Evolutionary conservation across 805 yeast genomes (phyloP).

Genomic region (Spathaspora arborariae): DNA sequence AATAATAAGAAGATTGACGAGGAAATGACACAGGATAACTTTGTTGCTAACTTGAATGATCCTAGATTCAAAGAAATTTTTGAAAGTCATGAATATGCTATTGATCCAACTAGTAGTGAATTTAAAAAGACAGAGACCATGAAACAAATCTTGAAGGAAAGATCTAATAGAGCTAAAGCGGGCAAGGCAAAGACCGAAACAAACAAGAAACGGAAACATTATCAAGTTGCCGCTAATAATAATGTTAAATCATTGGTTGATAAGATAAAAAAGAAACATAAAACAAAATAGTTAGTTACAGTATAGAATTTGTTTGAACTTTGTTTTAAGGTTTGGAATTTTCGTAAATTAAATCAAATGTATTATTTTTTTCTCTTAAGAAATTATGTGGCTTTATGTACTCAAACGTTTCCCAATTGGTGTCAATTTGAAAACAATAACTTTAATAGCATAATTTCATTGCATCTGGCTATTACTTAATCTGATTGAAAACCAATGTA

Average conservation of each 20-base stretch:
- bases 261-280: slow-evolving; percentile 45
- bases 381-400: background rate
- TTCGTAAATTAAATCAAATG: background rate
- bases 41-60: slow-evolving; percentile 73
- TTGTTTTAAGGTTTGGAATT: background rate
- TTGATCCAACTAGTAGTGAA: slow-evolving; percentile 91
- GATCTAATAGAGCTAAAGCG: slow-evolving; percentile 46
- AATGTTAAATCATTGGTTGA: slow-evolving; percentile 38
- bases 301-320: background rate
- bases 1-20: slow-evolving; percentile 51
- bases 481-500: background rate
- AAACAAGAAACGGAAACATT: slow-evolving; percentile 1
- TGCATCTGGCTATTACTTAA: background rate
- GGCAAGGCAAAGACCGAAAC: background rate
- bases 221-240: slow-evolving; percentile 1
- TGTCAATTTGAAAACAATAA: background rate
- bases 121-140: slow-evolving; percentile 84
- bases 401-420: background rate
- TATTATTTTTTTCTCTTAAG: background rate
- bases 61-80: slow-evolving; percentile 86
- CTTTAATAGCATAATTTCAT: background rate
- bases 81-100: slow-evolving; percentile 86
- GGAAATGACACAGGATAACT: slow-evolving; percentile 43
- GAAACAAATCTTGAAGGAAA: slow-evolving; percentile 76
- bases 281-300: slow-evolving; percentile 5